Evolutionary conservation across 139 green algal species (phyloP).

Genomic region (Chlorella vulgaris): DNA sequence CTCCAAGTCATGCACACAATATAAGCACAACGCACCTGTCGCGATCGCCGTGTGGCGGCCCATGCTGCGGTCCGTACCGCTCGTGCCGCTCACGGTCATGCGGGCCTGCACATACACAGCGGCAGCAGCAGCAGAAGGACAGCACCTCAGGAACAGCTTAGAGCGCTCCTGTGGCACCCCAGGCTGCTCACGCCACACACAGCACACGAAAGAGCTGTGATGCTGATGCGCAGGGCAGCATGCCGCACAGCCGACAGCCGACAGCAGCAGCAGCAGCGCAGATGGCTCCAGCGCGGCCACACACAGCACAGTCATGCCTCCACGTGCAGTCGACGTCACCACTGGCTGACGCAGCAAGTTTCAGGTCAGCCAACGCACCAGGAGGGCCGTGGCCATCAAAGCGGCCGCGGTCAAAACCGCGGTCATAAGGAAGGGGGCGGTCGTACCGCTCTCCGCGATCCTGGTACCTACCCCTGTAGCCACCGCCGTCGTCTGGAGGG

Average conservation of each 20-base stretch:
- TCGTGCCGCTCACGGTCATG: conserved; percentile 18
- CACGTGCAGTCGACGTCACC: too few species aligned
- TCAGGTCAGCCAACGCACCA: background rate
- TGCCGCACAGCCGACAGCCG: too few species aligned
- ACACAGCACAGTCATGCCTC: too few species aligned
- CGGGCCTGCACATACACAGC: background rate
- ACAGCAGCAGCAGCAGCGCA: background rate
- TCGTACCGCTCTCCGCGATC: conserved; percentile 19
- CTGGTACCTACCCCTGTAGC: conserved; percentile 10
- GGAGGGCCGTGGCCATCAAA: conserved; percentile 10
- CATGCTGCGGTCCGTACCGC: background rate
- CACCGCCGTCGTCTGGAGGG: conserved; percentile 13
- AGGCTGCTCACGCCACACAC: background rate
- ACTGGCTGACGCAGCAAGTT: too few species aligned
- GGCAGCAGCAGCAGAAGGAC: background rate
- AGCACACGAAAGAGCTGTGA: background rate
- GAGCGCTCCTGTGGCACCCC: too few species aligned
- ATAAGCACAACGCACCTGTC: background rate
- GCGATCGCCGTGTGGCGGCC: background rate
- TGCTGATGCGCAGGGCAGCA: background rate
- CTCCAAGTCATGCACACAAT: background rate
- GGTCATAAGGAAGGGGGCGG: too few species aligned
- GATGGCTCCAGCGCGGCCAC: background rate
- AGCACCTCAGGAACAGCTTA: too few species aligned
- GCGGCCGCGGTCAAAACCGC: background rate